Evolutionary conservation across 352 stramenopile genomes (phyloP).

Genomic region (Globisporangium apiculatum): DNA sequence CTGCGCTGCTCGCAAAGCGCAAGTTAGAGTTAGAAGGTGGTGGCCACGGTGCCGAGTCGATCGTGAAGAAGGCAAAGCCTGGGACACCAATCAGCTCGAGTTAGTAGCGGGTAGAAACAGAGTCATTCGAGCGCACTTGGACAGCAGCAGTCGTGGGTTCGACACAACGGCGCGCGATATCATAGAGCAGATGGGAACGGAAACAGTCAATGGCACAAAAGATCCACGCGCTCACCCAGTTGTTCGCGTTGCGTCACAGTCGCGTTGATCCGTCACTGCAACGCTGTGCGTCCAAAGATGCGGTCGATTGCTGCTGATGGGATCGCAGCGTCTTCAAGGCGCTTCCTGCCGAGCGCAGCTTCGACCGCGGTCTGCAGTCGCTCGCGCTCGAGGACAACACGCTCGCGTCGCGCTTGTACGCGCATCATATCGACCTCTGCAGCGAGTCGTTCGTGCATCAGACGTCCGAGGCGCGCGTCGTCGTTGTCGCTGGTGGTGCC

Average conservation of each 20-base stretch:
- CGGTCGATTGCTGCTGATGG: slow-evolving; percentile 17
- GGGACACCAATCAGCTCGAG: slow-evolving; percentile 67
- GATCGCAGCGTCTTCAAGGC: slow-evolving; percentile 21
- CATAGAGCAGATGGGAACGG: slow-evolving; percentile 7
- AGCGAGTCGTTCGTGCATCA: slow-evolving; percentile 13
- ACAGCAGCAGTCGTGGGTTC: slow-evolving; percentile 4
- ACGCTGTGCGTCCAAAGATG: slow-evolving; percentile 13
- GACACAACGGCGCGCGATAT: slow-evolving; percentile 4
- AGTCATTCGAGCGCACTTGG: too few relatives aligned
- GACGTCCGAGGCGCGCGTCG: slow-evolving; percentile 10
- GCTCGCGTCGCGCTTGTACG: slow-evolving; percentile 25
- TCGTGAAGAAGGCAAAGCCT: slow-evolving; percentile 70
- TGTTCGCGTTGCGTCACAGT: too few relatives aligned
- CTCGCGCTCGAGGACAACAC: slow-evolving; percentile 17
- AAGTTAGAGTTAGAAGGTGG: slow-evolving; percentile 61
- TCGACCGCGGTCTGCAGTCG: slow-evolving; percentile 26
- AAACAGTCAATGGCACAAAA: not conserved
- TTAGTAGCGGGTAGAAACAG: slow-evolving; percentile 15
- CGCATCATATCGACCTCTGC: slow-evolving; percentile 12
- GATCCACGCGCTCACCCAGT: slow-evolving; percentile 3
- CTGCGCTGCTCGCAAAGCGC: slow-evolving; percentile 35
- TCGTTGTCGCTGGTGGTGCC: not conserved
- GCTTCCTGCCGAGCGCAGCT: slow-evolving; percentile 22
- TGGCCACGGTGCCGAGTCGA: slow-evolving; percentile 35
- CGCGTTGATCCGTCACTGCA: not conserved